Evolutionary conservation across 2,329 filamentous ascomycete species (phyloP), one percentile per base, ranked within the genome.

Genomic region (Sclerotiophoma versabilis): DNA sequence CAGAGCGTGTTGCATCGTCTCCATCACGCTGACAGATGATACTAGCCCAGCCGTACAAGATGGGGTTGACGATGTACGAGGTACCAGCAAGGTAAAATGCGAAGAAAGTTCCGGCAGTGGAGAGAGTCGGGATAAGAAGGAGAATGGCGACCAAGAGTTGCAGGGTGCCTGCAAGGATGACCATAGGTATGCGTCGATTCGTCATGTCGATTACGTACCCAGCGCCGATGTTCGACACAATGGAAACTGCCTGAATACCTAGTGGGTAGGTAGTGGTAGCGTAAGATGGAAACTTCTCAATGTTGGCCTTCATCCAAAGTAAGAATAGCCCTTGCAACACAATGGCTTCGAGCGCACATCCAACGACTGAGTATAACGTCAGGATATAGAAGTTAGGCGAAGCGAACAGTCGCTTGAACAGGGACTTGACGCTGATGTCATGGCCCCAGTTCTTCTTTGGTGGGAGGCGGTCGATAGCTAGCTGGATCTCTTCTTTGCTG

Each of bases 211-310:
- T 77, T 19, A 74, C 63, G 43, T 72, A 66, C 15, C 72, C 75
- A 20, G 73, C 74, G 2, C 70, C 59, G 11, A 76, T 68, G 37
- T 75, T 75, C 6, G 83, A 83, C 0, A 81, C 69, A 29, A 86
- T 86, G 2, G 83, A 84, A 0, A 82, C 79, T 0, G 83, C 84
- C 0, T 84, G 79, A 0, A 86, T 80, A 2, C 82, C 83, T 0
- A 83, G 81, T 0, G 83, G 83, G 42, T 85, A 85, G 59, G 84
- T 81, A 62, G 85, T 86, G 10, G 81, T 76, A 58, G 85, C 80
- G 0, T 76, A 43, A 0, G 83, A 74, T 0, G 76, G 64, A 38
- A 68, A 66, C 14, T 59, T 39, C 11, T 37, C 39, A 9, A 58
- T 53, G 26, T 68, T 44, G 15, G 61, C 58, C 36, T 65, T 68